Percentiles rank a stretch among this genome's conserved stretches.
Conservation (phyloP, 2,329 filamentous ascomycete species). For the Aschersonia sp. region DNA sequence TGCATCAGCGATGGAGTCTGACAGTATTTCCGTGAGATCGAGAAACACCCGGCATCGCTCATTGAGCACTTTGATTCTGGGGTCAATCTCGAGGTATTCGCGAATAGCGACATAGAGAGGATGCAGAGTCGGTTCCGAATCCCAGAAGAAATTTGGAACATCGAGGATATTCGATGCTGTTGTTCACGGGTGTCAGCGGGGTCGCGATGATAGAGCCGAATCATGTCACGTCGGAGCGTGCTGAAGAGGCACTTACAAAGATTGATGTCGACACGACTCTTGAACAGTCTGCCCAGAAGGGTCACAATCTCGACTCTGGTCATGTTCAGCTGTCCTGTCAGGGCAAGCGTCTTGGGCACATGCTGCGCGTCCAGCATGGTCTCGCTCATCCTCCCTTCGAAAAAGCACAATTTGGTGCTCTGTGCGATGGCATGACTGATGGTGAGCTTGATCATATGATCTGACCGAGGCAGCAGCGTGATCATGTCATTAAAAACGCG, state of each 20-base stretch:
- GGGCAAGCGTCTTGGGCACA: slow-evolving; percentile 74
- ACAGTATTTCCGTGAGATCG: slow-evolving; percentile 87
- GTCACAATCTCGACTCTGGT: slow-evolving; percentile 81
- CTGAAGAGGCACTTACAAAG: slow-evolving; percentile 51
- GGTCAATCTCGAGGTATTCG: slow-evolving; percentile 95
- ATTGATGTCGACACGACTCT: slow-evolving; percentile 91
- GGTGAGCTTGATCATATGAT: slow-evolving; percentile 98
- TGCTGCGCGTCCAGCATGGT: slow-evolving; percentile 91
- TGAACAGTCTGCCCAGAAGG: slow-evolving; percentile 82
- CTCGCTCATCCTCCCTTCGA: slow-evolving; percentile 88
- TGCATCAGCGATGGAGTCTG: slow-evolving; percentile 79
- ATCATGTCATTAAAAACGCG: slow-evolving; percentile 99
- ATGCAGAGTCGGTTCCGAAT: slow-evolving; percentile 86
- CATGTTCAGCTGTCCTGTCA: slow-evolving; percentile 87
- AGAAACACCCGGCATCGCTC: slow-evolving; percentile 94
- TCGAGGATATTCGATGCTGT: slow-evolving; percentile 88
- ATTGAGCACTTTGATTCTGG: slow-evolving; percentile 90
- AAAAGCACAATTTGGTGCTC: slow-evolving; percentile 90
- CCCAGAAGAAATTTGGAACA: slow-evolving; percentile 97
- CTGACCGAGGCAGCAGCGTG: slow-evolving; percentile 71
- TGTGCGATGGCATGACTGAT: slow-evolving; percentile 97
- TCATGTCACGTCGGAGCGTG: too few relatives aligned
- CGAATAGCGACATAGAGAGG: slow-evolving; percentile 89
- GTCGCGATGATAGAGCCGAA: background rate
- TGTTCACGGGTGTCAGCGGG: background rate